Evolutionary conservation across 768 basidiomycete genomes (phyloP).

Genomic region (Leucocoprinus sp.): DNA sequence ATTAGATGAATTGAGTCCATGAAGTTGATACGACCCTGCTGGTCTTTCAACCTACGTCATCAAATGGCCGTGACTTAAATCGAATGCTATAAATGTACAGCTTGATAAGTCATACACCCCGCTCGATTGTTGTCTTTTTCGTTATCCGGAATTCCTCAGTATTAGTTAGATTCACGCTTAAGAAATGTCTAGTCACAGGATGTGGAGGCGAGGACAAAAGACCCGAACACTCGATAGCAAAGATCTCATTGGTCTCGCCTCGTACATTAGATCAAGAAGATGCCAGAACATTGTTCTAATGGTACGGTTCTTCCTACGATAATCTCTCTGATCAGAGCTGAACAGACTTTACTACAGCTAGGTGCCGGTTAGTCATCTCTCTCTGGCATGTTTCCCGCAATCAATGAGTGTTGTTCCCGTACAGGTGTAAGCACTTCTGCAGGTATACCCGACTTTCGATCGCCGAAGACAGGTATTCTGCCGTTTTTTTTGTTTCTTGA

Average conservation of each 20-base stretch:
- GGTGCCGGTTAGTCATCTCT: slow-evolving; percentile 49
- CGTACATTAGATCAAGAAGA: slow-evolving; percentile 59
- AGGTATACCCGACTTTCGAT: slow-evolving; percentile 87
- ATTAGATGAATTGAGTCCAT: too few species aligned
- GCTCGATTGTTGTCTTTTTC: background rate
- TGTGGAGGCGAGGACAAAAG: slow-evolving; percentile 7
- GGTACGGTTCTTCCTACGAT: slow-evolving; percentile 33
- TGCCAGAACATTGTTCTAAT: slow-evolving; percentile 69
- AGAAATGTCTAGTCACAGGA: slow-evolving; percentile 1
- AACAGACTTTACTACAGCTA: slow-evolving; percentile 30
- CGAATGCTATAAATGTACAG: too few species aligned
- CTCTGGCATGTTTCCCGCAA: background rate
- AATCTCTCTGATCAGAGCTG: too few species aligned
- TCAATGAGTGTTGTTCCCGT: background rate
- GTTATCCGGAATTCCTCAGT: too few species aligned
- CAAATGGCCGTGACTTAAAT: too few species aligned
- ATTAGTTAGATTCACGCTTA: too few species aligned
- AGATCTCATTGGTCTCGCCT: slow-evolving; percentile 36
- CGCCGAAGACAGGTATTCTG: slow-evolving; percentile 72
- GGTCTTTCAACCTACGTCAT: too few species aligned
- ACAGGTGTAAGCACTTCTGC: slow-evolving; percentile 71
- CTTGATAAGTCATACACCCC: background rate
- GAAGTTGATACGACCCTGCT: too few species aligned
- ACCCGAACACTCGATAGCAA: slow-evolving; percentile 21
- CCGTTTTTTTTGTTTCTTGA: background rate